phyloP scores from a whole-genome alignment of 2,329 filamentous ascomycete species.

The Nemania sp. region DNA sequence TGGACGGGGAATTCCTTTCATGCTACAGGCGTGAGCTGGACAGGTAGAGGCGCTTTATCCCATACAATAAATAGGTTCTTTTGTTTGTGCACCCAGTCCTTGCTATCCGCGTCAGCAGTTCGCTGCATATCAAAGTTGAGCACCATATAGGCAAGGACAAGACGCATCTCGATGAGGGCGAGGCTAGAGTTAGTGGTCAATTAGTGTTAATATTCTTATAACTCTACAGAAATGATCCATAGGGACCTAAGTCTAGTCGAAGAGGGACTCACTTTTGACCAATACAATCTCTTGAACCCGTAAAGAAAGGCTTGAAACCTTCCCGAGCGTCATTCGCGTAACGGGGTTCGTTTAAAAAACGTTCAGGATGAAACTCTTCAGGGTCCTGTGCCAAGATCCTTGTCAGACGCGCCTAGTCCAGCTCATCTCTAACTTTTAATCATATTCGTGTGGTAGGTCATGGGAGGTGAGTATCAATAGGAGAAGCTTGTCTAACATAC shows the following conservation, averaged over 20 bases:
- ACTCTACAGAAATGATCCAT: background rate
- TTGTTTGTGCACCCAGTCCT: slow-evolving; percentile 20
- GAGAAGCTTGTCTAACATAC: background rate
- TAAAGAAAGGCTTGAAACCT: background rate
- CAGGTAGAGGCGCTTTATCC: slow-evolving; percentile 12
- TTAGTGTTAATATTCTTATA: background rate
- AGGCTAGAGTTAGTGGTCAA: slow-evolving; percentile 2
- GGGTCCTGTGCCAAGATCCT: background rate
- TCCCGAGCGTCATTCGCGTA: background rate
- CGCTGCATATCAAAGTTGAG: slow-evolving; percentile 21
- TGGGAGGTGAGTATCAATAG: too few species aligned
- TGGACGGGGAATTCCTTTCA: background rate
- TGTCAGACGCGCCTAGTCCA: background rate
- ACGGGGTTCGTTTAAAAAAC: background rate
- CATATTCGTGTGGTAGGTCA: too few species aligned
- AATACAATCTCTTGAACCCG: background rate
- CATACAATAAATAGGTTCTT: slow-evolving; percentile 20
- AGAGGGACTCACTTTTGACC: background rate
- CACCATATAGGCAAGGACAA: slow-evolving; percentile 15
- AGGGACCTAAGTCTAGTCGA: too few species aligned
- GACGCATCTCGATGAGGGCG: slow-evolving; percentile 19
- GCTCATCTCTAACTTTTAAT: too few species aligned
- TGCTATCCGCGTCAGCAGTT: slow-evolving; percentile 7
- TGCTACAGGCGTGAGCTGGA: slow-evolving; percentile 5
- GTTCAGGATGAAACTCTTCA: background rate